These are phyloP conservation scores for Aspergillus hortae DNA, from an alignment of 2,329 filamentous ascomycete species.

Conservation along the genomic window DNA sequence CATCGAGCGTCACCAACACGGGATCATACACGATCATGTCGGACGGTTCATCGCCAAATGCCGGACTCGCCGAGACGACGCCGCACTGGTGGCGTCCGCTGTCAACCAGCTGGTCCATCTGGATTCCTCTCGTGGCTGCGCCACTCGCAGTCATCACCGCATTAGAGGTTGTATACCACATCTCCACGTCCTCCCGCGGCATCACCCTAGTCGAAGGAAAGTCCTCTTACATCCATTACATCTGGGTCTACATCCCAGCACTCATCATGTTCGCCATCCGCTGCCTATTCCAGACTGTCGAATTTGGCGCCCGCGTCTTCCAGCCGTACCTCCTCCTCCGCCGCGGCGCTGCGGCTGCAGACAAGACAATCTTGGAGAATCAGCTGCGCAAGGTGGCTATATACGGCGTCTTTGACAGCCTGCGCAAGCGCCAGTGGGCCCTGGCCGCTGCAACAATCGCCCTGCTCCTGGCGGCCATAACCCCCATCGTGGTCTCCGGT, in stretches of 20 bases:
- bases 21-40: no score
- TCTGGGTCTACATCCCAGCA: slow-evolving; percentile 19
- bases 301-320: slow-evolving; percentile 15
- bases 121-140: not conserved
- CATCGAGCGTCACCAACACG: no score
- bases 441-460: slow-evolving; percentile 11
- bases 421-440: slow-evolving; percentile 13
- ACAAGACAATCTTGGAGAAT: slow-evolving; percentile 16
- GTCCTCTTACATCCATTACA: slow-evolving; percentile 19
- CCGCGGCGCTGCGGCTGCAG: slow-evolving; percentile 5
- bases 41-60: no score
- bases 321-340: slow-evolving; percentile 17
- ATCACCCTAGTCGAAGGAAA: not conserved
- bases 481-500: slow-evolving; percentile 14
- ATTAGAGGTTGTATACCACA: not conserved
- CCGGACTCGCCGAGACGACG: no score
- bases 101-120: not conserved
- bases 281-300: slow-evolving; percentile 13
- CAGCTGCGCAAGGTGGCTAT: slow-evolving; percentile 27
- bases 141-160: no score
- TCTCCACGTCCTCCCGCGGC: not conserved
- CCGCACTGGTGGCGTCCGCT: no score
- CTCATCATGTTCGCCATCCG: slow-evolving; percentile 16
- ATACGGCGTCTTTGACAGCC: slow-evolving; percentile 55
- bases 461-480: slow-evolving; percentile 11